These are phyloP conservation scores for Cyberlindnera euphorbiiphila DNA, from an alignment of 805 yeast genomes.

Conservation along the genomic window DNA sequence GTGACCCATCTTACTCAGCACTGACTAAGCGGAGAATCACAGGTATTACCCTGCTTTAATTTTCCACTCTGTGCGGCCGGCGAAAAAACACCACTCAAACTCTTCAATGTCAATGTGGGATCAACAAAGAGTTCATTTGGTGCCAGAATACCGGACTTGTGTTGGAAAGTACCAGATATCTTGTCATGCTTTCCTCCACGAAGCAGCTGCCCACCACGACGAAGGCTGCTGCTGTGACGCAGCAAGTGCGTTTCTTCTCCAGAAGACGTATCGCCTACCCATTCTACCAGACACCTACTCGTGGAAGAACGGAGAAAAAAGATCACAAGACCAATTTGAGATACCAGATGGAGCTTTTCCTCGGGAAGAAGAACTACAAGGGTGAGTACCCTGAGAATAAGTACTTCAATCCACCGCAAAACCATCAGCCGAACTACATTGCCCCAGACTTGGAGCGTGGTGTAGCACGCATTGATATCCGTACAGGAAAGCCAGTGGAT, in stretches of 20 bases:
- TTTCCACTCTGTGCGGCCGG: conserved; percentile 1
- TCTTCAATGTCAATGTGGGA: too few relatives aligned
- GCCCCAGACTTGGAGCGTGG: conserved; percentile 49
- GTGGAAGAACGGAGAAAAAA: conserved; percentile 38
- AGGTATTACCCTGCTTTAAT: not conserved
- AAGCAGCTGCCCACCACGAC: conserved; percentile 4
- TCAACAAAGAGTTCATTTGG: too few relatives aligned
- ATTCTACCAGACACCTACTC: conserved; percentile 41
- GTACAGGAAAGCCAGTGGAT: conserved; percentile 31
- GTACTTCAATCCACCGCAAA: conserved; percentile 61
- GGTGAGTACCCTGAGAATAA: conserved; percentile 80
- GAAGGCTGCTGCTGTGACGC: conserved; percentile 13
- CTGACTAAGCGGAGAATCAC: not conserved
- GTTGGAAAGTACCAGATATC: not conserved
- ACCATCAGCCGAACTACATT: conserved; percentile 71
- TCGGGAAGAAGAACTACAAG: conserved; percentile 80
- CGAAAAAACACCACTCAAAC: too few relatives aligned
- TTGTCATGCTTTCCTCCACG: conserved; percentile 11
- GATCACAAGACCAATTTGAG: conserved; percentile 50
- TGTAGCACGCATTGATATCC: conserved; percentile 31
- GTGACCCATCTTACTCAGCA: too few relatives aligned
- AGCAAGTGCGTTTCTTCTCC: conserved; percentile 44
- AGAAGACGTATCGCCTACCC: conserved; percentile 54
- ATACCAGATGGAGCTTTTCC: conserved; percentile 63
- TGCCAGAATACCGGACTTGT: too few relatives aligned